Evolutionary conservation across 805 yeast species (phyloP).

Genomic region (Pichia pseudocactophila): DNA sequence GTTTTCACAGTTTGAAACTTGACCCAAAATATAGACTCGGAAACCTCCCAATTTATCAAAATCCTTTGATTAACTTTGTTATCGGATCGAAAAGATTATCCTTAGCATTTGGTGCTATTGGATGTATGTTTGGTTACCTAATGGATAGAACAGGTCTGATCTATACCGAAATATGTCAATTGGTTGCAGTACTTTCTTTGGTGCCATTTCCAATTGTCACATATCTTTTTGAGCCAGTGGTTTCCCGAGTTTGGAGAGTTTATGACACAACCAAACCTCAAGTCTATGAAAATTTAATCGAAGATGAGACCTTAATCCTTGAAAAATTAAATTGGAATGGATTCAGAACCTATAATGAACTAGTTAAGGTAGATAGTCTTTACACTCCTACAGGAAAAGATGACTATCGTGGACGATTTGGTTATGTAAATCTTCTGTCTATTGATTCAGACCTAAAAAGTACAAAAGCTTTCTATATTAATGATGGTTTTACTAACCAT

Average conservation of each 20-base stretch:
- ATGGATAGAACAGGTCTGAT: slow-evolving; percentile 46
- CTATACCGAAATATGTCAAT: slow-evolving; percentile 37
- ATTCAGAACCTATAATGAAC: slow-evolving; percentile 50
- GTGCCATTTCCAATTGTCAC: slow-evolving; percentile 51
- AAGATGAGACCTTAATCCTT: slow-evolving; percentile 55
- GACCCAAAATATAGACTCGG: slow-evolving; percentile 47
- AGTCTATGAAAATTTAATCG: slow-evolving; percentile 49
- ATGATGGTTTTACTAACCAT: slow-evolving; percentile 71
- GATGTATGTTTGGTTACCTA: slow-evolving; percentile 54
- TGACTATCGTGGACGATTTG: slow-evolving; percentile 30
- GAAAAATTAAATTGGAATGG: slow-evolving; percentile 67
- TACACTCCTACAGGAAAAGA: slow-evolving; percentile 26
- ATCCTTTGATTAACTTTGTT: slow-evolving; percentile 54
- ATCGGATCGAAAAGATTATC: slow-evolving; percentile 55
- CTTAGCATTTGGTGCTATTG: slow-evolving; percentile 51
- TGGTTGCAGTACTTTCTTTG: slow-evolving; percentile 34
- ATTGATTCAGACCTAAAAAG: slow-evolving; percentile 28
- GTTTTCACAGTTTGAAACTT: slow-evolving; percentile 27
- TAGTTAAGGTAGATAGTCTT: slow-evolving; percentile 44
- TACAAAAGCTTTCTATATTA: slow-evolving; percentile 42
- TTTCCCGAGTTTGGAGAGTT: slow-evolving; percentile 60
- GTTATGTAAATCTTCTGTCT: slow-evolving; percentile 43
- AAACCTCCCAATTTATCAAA: slow-evolving; percentile 52
- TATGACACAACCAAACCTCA: slow-evolving; percentile 58
- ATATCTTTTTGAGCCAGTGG: slow-evolving; percentile 55